A percentile compares a stretch with the other conserved stretches of the same genome.
Conservation (phyloP, 768 basidiomycete genomes). For the Tephrocybe rancida region DNA sequence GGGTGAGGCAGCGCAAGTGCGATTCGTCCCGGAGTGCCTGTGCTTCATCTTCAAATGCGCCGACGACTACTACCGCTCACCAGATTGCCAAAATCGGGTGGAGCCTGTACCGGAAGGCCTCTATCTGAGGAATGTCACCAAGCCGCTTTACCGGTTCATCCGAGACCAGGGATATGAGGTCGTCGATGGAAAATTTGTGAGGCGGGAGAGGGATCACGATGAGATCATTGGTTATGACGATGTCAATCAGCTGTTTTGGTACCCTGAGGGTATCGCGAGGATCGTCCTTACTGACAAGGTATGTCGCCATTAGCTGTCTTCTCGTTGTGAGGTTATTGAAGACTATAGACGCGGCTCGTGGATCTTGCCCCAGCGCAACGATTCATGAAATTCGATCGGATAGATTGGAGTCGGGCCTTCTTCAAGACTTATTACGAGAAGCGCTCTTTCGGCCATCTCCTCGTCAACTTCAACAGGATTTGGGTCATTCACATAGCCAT, state of each 20-base stretch:
- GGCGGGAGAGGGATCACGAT: constrained; percentile 91
- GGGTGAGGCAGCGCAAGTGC: constrained; percentile 98
- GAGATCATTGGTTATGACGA: constrained; percentile 98
- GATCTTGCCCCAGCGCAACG: constrained; percentile 90
- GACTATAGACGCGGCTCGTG: constrained; percentile 77
- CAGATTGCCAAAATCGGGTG: constrained; percentile 93
- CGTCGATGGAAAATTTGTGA: constrained; percentile 91
- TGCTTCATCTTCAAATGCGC: constrained; percentile 99
- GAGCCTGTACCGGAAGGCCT: constrained; percentile 95
- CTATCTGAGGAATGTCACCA: constrained; percentile 89
- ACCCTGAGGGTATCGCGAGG: constrained; percentile 95
- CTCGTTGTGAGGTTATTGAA: constrained; percentile 2
- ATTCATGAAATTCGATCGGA: constrained; percentile 95
- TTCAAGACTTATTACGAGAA: constrained; percentile 99
- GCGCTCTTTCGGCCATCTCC: constrained; percentile 92
- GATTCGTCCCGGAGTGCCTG: constrained; percentile 94
- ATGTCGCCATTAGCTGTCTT: background rate
- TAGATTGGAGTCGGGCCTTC: constrained; percentile 96
- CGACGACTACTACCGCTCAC: constrained; percentile 97
- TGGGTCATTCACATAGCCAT: constrained; percentile 97
- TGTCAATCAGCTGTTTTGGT: constrained; percentile 99
- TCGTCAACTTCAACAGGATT: constrained; percentile 99
- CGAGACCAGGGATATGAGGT: constrained; percentile 98
- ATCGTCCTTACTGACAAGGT: constrained; percentile 92
- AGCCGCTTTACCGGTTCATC: constrained; percentile 95